Evolutionary conservation across 257 asterid species (phyloP), one percentile per base, ranked within the genome.

Genomic region (Plantago elongata): DNA sequence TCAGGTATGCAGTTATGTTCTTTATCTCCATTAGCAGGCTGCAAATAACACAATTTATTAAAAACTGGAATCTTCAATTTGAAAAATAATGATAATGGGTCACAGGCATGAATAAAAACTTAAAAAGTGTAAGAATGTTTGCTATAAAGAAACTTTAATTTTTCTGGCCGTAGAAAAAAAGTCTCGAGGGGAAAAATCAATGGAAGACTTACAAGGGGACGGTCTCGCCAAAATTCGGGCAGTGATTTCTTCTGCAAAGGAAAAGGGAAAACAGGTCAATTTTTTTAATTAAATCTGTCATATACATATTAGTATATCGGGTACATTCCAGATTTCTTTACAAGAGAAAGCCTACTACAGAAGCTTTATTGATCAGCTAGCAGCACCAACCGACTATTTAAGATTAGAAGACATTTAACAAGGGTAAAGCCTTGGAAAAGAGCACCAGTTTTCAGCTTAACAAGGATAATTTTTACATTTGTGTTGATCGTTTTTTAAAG

Each of bases 1-100:
- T 93, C 99, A 17, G 99, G 97, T 83, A 93, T 83, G 63, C 99
- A 93, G 71, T 93, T 89, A 74, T 93, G 99, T 77, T 89, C 94
- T 73, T 80, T 82, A 13, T 87, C 85, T 59, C 73, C 64, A 38
- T 82, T 89, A 37, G 85, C 77, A 63, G 99, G 88, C 99, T 93
- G 89, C 81, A 80, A 60, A 72, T 37, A 22, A 51, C 11, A 66
- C 22, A 64, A 49, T 58, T 10, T 11, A 54, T 14, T 29, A 16
- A 29, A 74, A 56, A 68, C 38, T 45, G 58, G 61, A 43, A 50
- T 44, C 52, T 15, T 48, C 50, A 55, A 29, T 52, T 51, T 45
- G 30, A 57, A 45, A 37, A 70, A 37, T 44, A 51, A 63, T 46
- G 63, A 56, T 45, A 51, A 46, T 11, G 64, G 17, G 54, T 3